These are phyloP conservation scores for Colletotrichum coccodes DNA, from an alignment of 2,329 filamentous ascomycete genomes.

Conservation along the genomic window DNA sequence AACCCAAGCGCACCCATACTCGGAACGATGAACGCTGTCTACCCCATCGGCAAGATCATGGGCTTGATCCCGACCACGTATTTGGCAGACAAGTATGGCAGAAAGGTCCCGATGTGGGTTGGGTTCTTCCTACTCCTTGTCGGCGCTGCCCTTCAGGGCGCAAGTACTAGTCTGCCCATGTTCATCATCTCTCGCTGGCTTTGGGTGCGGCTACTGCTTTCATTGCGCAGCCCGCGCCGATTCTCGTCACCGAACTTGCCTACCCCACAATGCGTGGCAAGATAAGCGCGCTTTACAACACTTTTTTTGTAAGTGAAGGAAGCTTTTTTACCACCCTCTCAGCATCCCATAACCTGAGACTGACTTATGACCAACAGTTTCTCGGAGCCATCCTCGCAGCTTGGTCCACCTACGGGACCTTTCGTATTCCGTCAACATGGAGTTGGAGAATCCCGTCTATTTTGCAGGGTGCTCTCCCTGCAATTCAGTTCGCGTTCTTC, in stretches of 20 bases:
- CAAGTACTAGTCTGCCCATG: constrained; percentile 37
- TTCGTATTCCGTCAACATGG: constrained; percentile 45
- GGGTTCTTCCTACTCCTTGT: constrained; percentile 43
- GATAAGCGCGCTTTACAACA: constrained; percentile 57
- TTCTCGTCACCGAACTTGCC: constrained; percentile 47
- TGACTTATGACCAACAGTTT: constrained; percentile 40
- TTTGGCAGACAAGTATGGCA: constrained; percentile 48
- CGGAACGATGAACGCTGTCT: constrained; percentile 31
- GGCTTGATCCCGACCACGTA: constrained; percentile 11
- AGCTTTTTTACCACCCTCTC: not conserved
- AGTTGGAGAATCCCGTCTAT: constrained; percentile 40
- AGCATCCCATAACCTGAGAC: not conserved
- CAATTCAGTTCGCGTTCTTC: constrained; percentile 16
- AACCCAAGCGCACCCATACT: constrained; percentile 13
- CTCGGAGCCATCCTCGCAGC: constrained; percentile 45
- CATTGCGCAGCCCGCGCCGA: constrained; percentile 41
- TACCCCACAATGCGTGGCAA: constrained; percentile 47
- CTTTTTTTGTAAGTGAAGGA: constrained; percentile 32
- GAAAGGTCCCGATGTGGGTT: constrained; percentile 44
- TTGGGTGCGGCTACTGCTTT: constrained; percentile 45
- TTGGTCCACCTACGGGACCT: constrained; percentile 41
- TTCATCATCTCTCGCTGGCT: constrained; percentile 47
- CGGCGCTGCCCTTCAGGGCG: constrained; percentile 43
- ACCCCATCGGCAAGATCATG: constrained; percentile 30
- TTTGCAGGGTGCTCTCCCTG: constrained; percentile 52